A percentile compares a stretch with the other conserved stretches of the same genome.
These are phyloP conservation scores for Lipomyces sp. DNA, from an alignment of 805 yeast genomes.

Conservation along the genomic window DNA sequence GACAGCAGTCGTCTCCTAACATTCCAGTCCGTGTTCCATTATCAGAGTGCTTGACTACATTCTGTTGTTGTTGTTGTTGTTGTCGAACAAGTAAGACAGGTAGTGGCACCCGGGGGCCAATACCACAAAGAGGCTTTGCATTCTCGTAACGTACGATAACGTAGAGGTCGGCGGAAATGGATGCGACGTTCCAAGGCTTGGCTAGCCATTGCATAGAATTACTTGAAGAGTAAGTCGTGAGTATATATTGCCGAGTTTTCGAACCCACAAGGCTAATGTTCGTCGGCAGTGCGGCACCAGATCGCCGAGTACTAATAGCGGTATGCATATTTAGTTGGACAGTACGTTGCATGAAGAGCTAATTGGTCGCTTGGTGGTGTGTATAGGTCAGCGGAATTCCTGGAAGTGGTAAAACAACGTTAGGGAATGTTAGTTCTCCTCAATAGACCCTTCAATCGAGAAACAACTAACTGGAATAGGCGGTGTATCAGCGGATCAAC, in stretches of 20 bases:
- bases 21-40: neutral
- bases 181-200: slow-evolving; percentile 23
- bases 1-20: neutral
- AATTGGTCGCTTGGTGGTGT: slow-evolving; percentile 2
- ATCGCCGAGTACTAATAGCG: slow-evolving; percentile 30
- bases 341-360: neutral
- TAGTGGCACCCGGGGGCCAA: neutral
- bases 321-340: slow-evolving; percentile 12
- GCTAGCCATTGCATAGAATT: slow-evolving; percentile 24
- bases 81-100: neutral
- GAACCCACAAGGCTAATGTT: neutral
- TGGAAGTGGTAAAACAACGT: slow-evolving; percentile 34
- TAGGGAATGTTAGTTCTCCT: slow-evolving; percentile 23
- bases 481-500: slow-evolving; percentile 21
- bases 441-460: neutral
- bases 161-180: slow-evolving; percentile 18
- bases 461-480: slow-evolving; percentile 7
- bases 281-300: slow-evolving; percentile 18
- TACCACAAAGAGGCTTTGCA: neutral
- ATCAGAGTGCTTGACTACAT: neutral
- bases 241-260: neutral
- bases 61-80: neutral
- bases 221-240: slow-evolving; percentile 18
- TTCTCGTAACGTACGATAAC: neutral
- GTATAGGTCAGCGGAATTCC: slow-evolving; percentile 31